These are phyloP conservation scores for Aspergillus nanangensis DNA, from an alignment of 495 filamentous ascomycete genomes.

Conservation along the genomic window DNA sequence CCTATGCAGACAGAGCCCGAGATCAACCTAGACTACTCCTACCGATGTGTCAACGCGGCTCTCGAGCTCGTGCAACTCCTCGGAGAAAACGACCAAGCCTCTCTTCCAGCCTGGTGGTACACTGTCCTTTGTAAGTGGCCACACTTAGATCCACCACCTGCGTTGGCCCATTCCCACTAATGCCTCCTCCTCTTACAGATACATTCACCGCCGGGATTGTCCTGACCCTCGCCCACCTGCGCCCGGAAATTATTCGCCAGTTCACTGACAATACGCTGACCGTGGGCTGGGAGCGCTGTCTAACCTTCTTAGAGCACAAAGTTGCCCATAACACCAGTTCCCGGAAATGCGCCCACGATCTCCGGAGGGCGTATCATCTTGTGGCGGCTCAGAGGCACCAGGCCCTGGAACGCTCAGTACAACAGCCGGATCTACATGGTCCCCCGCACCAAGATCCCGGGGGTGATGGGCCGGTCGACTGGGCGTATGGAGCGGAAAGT, in stretches of 20 bases:
- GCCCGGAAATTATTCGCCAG: not conserved
- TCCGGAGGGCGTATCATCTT: not conserved
- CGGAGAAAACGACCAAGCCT: not conserved
- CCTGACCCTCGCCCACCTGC: slow-evolving; percentile 16
- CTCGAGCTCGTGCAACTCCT: not conserved
- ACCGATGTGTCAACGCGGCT: not conserved
- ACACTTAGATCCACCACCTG: not conserved
- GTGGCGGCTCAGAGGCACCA: not conserved
- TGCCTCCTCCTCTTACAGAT: slow-evolving; percentile 15
- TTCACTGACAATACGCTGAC: not conserved
- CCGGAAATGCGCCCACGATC: not conserved
- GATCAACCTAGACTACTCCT: not conserved
- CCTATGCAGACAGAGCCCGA: not conserved
- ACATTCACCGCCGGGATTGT: slow-evolving; percentile 37
- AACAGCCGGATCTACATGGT: not conserved
- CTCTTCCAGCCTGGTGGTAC: slow-evolving; percentile 37
- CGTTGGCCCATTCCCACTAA: too few species aligned
- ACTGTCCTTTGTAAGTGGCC: slow-evolving; percentile 34
- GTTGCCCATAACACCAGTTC: not conserved
- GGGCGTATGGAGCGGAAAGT: too few species aligned
- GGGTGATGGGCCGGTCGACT: too few species aligned
- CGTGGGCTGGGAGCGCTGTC: not conserved
- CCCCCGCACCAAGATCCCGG: too few species aligned
- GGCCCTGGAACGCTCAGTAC: not conserved
- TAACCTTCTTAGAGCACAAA: slow-evolving; percentile 1